Evolutionary conservation across 1,284 basidiomycete genomes (phyloP).

Genomic region (Pisolithus thermaeus): DNA sequence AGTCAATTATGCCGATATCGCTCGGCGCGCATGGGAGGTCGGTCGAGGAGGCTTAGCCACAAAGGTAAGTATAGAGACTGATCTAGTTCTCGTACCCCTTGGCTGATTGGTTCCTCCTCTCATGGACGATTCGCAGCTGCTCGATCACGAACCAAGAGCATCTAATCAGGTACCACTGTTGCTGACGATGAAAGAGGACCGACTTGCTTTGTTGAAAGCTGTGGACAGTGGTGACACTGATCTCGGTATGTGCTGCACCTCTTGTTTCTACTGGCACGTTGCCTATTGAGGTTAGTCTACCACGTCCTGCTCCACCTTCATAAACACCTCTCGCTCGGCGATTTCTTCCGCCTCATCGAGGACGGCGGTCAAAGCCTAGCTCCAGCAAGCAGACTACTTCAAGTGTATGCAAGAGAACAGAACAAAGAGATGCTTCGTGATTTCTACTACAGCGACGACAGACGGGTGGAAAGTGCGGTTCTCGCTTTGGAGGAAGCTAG

Average conservation of each 20-base stretch:
- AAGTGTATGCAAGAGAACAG: constrained; percentile 86
- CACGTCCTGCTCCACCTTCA: constrained; percentile 85
- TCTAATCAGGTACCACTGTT: constrained; percentile 93
- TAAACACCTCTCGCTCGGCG: constrained; percentile 78
- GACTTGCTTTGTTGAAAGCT: constrained; percentile 83
- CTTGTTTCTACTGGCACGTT: not conserved
- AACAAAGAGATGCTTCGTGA: constrained; percentile 90
- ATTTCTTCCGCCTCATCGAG: constrained; percentile 94
- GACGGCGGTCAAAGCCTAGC: constrained; percentile 73
- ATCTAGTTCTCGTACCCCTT: not conserved
- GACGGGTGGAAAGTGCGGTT: constrained; percentile 86
- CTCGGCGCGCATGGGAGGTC: constrained; percentile 89
- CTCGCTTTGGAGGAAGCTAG: constrained; percentile 82
- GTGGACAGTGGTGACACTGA: constrained; percentile 95
- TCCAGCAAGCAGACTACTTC: constrained; percentile 70
- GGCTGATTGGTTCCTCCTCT: not conserved
- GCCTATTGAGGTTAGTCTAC: constrained; percentile 55
- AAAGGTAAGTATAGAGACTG: constrained; percentile 46
- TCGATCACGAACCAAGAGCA: constrained; percentile 86
- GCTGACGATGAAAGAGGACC: constrained; percentile 92
- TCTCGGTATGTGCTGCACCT: constrained; percentile 53
- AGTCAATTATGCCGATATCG: constrained; percentile 94
- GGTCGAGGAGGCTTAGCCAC: constrained; percentile 85
- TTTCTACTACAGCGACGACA: constrained; percentile 98
- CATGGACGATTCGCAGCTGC: constrained; percentile 47